These are phyloP conservation scores for Trypanosomatidae sp. DNA, from an alignment of 208 protist species.

Conservation along the genomic window DNA sequence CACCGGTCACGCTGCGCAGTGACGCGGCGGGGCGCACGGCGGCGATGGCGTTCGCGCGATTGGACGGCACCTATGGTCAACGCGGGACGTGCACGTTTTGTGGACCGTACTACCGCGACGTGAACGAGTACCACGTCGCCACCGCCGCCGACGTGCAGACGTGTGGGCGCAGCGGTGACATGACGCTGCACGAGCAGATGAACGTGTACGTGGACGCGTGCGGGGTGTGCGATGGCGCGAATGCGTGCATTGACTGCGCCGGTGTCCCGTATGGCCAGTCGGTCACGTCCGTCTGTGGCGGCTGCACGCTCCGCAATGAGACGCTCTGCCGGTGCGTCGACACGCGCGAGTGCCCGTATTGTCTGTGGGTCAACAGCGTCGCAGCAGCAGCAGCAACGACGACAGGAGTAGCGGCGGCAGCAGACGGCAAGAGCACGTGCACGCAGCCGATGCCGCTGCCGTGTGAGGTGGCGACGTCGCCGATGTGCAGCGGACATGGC, in stretches of 20 bases:
- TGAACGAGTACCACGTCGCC: constrained; percentile 3
- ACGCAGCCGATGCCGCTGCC: no score
- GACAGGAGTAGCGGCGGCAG: no score
- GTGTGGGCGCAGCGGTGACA: no score
- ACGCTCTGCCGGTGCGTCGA: constrained; percentile 9
- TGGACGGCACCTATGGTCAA: constrained; percentile 18
- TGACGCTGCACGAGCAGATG: constrained; percentile 14
- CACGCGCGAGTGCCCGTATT: constrained; percentile 20
- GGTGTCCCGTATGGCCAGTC: constrained; percentile 5
- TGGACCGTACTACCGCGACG: constrained; percentile 18
- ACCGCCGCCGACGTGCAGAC: neutral
- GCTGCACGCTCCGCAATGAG: constrained; percentile 6
- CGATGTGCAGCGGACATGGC: constrained; percentile 2
- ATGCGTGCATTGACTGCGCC: constrained; percentile 25
- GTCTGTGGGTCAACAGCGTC: constrained; percentile 14
- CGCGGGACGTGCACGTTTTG: constrained; percentile 26
- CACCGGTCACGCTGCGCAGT: constrained; percentile 12
- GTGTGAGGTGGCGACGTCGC: constrained; percentile 3
- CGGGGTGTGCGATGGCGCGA: constrained; percentile 18
- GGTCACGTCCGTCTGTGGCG: constrained; percentile 9
- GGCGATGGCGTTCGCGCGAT: constrained; percentile 7
- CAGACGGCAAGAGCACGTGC: no score
- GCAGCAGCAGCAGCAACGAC: no score
- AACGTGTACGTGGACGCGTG: constrained; percentile 20
- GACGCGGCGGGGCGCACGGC: constrained; percentile 1